Evolutionary conservation across 768 basidiomycete species (phyloP).

Genomic region (Tricholoma sp.): DNA sequence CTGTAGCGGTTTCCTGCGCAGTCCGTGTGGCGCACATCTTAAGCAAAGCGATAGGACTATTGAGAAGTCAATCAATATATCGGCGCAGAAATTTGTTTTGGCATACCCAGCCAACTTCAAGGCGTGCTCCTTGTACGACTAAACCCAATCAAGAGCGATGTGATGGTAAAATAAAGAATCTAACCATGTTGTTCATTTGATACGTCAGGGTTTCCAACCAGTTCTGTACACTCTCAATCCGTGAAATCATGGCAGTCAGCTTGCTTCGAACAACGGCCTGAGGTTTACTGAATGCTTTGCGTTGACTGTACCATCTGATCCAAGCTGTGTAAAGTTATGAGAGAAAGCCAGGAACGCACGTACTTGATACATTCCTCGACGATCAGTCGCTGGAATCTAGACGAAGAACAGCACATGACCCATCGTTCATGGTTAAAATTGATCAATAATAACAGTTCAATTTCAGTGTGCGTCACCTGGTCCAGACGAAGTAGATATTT

Average conservation of each 20-base stretch:
- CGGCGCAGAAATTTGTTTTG: neutral
- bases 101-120: conserved; percentile 65
- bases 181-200: conserved; percentile 83
- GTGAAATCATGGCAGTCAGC: conserved; percentile 73
- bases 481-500: conserved; percentile 4
- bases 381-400: conserved; percentile 57
- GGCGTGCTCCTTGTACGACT: conserved; percentile 74
- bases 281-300: conserved; percentile 88
- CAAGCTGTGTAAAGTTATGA: neutral
- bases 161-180: neutral
- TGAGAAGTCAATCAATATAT: conserved; percentile 1
- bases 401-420: conserved; percentile 79
- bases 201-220: conserved; percentile 84
- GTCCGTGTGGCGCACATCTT: conserved; percentile 63
- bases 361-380: conserved; percentile 53
- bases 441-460: conserved; percentile 33
- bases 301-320: conserved; percentile 74
- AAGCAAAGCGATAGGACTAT: conserved; percentile 61
- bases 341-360: conserved; percentile 6
- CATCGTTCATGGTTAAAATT: conserved; percentile 90
- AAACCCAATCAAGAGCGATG: neutral
- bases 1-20: conserved; percentile 60
- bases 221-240: conserved; percentile 62
- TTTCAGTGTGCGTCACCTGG: neutral
- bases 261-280: conserved; percentile 88